These are phyloP conservation scores for Cryptosporidium meleagridis DNA, from an alignment of 169 alveolate species.

Conservation along the genomic window DNA sequence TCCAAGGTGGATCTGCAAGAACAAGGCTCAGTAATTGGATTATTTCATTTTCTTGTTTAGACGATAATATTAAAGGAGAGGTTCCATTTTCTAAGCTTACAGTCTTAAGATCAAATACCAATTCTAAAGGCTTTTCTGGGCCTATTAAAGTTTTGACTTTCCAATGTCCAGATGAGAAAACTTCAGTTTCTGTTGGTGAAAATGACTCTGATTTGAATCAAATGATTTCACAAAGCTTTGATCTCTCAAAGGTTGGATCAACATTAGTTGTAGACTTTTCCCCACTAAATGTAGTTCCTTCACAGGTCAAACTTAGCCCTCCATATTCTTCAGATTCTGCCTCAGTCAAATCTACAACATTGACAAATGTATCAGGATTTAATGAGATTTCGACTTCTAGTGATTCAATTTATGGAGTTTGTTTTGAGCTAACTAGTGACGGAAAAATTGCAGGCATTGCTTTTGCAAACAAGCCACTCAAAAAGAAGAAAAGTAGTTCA, in stretches of 20 bases:
- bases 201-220: conserved; percentile 23
- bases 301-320: conserved; percentile 41
- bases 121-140: conserved; percentile 1
- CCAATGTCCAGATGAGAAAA: conserved; percentile 48
- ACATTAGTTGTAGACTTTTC: conserved; percentile 40
- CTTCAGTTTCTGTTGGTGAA: conserved; percentile 72
- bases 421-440: conserved; percentile 68
- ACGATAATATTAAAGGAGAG: conserved; percentile 42
- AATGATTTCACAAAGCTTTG: conserved; percentile 26
- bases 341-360: not conserved
- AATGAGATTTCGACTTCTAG: conserved; percentile 37
- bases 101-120: conserved; percentile 3
- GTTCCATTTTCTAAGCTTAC: conserved; percentile 61
- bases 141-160: conserved; percentile 18
- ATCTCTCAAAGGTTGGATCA: conserved; percentile 58
- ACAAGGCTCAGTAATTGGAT: conserved; percentile 66
- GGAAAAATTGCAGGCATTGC: conserved; percentile 74
- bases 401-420: conserved; percentile 67
- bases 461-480: conserved; percentile 55
- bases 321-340: conserved; percentile 43
- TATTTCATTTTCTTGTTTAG: conserved; percentile 61
- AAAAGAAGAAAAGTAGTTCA: conserved; percentile 13
- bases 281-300: conserved; percentile 43
- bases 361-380: conserved; percentile 49
- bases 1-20: conserved; percentile 74